Percentiles rank a stretch among this genome's conserved stretches.
Evolutionary conservation across 177 flowering plant genomes (phyloP).

Genomic region (Vitis hybrid): DNA sequence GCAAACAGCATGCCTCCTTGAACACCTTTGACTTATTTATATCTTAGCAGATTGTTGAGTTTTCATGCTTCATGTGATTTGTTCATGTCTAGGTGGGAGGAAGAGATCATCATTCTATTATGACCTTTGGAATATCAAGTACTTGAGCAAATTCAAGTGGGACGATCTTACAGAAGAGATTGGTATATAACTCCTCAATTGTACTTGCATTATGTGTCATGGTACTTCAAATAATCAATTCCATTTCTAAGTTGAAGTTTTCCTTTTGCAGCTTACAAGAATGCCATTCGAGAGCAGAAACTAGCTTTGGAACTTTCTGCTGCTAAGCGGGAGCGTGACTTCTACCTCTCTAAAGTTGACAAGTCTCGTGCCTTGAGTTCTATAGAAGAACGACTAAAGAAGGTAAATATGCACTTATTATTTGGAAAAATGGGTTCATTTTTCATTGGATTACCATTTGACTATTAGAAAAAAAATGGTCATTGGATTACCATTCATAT

Average conservation of each 20-base stretch:
- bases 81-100: slow-evolving; percentile 70
- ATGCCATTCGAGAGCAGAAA: slow-evolving; percentile 74
- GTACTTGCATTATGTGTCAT: not conserved
- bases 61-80: slow-evolving; percentile 8
- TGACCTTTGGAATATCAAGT: slow-evolving; percentile 95
- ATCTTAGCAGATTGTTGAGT: not conserved
- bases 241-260: slow-evolving; percentile 7
- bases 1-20: not conserved
- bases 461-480: too few relatives aligned
- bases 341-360: slow-evolving; percentile 75
- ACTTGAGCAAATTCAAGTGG: slow-evolving; percentile 94
- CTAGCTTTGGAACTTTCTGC: slow-evolving; percentile 75
- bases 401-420: slow-evolving; percentile 35
- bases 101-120: slow-evolving; percentile 79
- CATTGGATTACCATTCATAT: too few relatives aligned
- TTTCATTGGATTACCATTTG: not conserved
- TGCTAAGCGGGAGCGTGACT: slow-evolving; percentile 81
- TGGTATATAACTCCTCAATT: slow-evolving; percentile 39
- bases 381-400: slow-evolving; percentile 64
- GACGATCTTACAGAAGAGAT: slow-evolving; percentile 86
- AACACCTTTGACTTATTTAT: not conserved
- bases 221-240: not conserved
- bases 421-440: not conserved
- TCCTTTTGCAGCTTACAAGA: slow-evolving; percentile 65
- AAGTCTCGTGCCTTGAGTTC: slow-evolving; percentile 57